A percentile compares a stretch with the other conserved stretches of the same genome.
Evolutionary conservation across 176 grass and related monocot species (phyloP).

Genomic region (Juncus effusus): DNA sequence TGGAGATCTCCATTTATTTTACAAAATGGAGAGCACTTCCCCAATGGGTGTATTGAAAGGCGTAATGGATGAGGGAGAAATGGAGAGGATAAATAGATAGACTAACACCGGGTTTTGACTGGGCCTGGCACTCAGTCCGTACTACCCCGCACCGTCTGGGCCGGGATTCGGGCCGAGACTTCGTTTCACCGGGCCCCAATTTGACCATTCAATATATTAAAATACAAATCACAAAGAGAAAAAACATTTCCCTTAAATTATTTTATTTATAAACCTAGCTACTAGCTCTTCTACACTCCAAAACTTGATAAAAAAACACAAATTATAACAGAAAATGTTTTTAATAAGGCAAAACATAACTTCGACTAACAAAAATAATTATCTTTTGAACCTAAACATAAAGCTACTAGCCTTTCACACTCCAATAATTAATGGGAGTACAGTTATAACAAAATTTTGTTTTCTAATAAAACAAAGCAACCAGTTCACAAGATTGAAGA

Average conservation of each 20-base stretch:
- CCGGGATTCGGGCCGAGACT: conserved; percentile 8
- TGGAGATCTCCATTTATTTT: background rate
- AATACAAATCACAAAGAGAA: too few species aligned
- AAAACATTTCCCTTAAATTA: too few species aligned
- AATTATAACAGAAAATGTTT: background rate
- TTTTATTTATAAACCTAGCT: too few species aligned
- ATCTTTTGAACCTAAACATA: too few species aligned
- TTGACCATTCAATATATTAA: too few species aligned
- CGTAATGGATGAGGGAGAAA: conserved; percentile 11
- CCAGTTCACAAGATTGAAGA: background rate
- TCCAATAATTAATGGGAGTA: too few species aligned
- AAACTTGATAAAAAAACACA: background rate
- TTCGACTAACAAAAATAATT: too few species aligned
- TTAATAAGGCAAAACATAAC: too few species aligned
- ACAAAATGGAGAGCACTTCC: background rate
- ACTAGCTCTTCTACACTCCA: too few species aligned
- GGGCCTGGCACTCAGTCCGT: background rate
- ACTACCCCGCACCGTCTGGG: conserved; percentile 9
- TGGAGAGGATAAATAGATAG: background rate
- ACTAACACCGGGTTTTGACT: conserved; percentile 9
- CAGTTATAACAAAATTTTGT: too few species aligned
- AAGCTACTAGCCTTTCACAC: too few species aligned
- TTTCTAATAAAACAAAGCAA: too few species aligned
- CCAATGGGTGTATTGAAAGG: background rate
- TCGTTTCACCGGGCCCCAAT: background rate